A percentile compares a stretch with the other conserved stretches of the same genome.
Conservation (phyloP, 2,329 filamentous ascomycete species). For the Exophiala bonariae region DNA sequence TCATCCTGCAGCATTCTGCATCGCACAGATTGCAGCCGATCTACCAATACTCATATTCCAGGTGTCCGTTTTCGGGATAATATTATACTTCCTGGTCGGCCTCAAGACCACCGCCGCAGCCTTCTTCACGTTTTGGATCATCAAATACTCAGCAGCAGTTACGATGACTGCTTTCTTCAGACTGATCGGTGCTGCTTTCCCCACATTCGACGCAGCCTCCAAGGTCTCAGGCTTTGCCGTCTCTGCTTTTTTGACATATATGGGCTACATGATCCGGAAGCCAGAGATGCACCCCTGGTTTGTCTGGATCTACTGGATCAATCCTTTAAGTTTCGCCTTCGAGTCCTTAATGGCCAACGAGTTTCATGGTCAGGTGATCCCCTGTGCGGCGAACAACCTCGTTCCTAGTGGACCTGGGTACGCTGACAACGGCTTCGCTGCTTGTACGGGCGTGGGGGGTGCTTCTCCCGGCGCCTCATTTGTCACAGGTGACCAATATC, state of each 20-base stretch:
- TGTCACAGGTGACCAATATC: conserved; percentile 60
- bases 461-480: conserved; percentile 49
- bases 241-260: conserved; percentile 39
- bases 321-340: conserved; percentile 40
- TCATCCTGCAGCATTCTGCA: conserved; percentile 51
- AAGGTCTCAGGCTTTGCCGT: conserved; percentile 48
- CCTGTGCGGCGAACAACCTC: conserved; percentile 27
- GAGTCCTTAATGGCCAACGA: conserved; percentile 40
- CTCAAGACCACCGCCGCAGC: conserved; percentile 51
- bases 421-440: background rate
- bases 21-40: conserved; percentile 49
- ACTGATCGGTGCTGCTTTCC: conserved; percentile 55
- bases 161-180: conserved; percentile 62
- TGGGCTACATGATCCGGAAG: conserved; percentile 46
- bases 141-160: conserved; percentile 54
- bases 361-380: conserved; percentile 32
- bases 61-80: conserved; percentile 57
- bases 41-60: conserved; percentile 60
- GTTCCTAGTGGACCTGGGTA: conserved; percentile 52
- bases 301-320: conserved; percentile 61
- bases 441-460: conserved; percentile 61
- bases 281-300: conserved; percentile 55
- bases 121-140: conserved; percentile 63
- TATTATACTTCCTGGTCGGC: conserved; percentile 66
- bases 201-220: conserved; percentile 59